Conservation (phyloP, 345 rosid genomes). For the Gossypium longicalyx region DNA sequence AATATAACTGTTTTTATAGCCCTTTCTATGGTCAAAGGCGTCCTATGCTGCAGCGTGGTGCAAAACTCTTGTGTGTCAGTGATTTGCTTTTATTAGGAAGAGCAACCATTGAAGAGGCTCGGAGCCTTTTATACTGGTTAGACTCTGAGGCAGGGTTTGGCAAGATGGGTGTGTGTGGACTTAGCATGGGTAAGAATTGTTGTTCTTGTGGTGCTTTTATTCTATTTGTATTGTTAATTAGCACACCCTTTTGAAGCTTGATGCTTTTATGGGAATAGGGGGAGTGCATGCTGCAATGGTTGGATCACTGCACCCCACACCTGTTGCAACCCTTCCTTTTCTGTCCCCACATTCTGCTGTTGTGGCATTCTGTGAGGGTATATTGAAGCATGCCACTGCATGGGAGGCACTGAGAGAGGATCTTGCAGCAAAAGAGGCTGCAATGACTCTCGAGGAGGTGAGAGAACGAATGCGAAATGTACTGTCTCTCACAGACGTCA, state of each 20-base stretch:
- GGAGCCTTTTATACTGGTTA: conserved; percentile 86
- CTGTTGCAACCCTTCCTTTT: conserved; percentile 93
- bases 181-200: conserved; percentile 84
- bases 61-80: conserved; percentile 89
- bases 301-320: conserved; percentile 96
- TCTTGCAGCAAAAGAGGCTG: conserved; percentile 59
- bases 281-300: conserved; percentile 99
- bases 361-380: conserved; percentile 99
- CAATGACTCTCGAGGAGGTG: conserved; percentile 90
- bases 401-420: conserved; percentile 98
- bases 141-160: conserved; percentile 85
- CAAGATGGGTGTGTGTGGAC: conserved; percentile 94
- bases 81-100: conserved; percentile 92
- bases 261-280: conserved; percentile 42
- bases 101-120: conserved; percentile 91
- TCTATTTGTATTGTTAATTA: conserved; percentile 2
- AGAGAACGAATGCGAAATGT: conserved; percentile 88
- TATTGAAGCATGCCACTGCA: conserved; percentile 86
- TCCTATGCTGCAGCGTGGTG: conserved; percentile 77
- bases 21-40: conserved; percentile 96
- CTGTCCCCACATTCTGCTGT: conserved; percentile 97
- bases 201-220: not conserved
- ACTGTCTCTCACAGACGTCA: conserved; percentile 95
- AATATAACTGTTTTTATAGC: conserved; percentile 44
- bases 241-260: conserved; percentile 12